These are phyloP conservation scores for Fusarium lateritium DNA, from an alignment of 2,329 filamentous ascomycete genomes.

Conservation along the genomic window DNA sequence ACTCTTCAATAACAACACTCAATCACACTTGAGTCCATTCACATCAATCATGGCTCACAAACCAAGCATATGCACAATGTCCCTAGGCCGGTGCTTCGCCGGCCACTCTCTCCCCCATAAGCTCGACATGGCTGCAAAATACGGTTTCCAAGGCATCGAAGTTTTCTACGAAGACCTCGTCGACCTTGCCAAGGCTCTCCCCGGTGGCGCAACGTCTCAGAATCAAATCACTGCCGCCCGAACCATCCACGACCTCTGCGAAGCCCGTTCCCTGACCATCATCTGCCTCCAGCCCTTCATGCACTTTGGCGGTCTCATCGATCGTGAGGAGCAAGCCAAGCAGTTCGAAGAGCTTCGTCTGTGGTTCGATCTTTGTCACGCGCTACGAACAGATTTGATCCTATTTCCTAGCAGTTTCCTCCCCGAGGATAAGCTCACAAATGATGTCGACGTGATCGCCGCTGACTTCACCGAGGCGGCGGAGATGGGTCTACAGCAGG, in stretches of 20 bases:
- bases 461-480: slow-evolving; percentile 75
- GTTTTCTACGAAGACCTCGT: slow-evolving; percentile 84
- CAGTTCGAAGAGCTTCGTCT: slow-evolving; percentile 74
- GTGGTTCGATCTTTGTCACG: slow-evolving; percentile 78
- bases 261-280: slow-evolving; percentile 66
- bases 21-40: not conserved
- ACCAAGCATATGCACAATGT: slow-evolving; percentile 82
- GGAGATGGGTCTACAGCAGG: slow-evolving; percentile 73
- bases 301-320: slow-evolving; percentile 81
- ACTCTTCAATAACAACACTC: not conserved
- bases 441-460: slow-evolving; percentile 69
- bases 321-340: slow-evolving; percentile 69
- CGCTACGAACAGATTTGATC: slow-evolving; percentile 78
- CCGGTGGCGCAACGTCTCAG: slow-evolving; percentile 55
- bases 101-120: slow-evolving; percentile 78
- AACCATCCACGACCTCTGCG: slow-evolving; percentile 70
- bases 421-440: slow-evolving; percentile 59
- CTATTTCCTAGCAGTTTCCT: slow-evolving; percentile 82
- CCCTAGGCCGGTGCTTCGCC: slow-evolving; percentile 77
- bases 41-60: slow-evolving; percentile 63
- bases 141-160: slow-evolving; percentile 79
- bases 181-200: slow-evolving; percentile 66
- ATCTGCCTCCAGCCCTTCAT: slow-evolving; percentile 83
- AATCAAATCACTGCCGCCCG: slow-evolving; percentile 71
- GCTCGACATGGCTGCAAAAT: slow-evolving; percentile 74